phyloP scores from a whole-genome alignment of 257 asterid species.

The Nicotiana otophora region DNA sequence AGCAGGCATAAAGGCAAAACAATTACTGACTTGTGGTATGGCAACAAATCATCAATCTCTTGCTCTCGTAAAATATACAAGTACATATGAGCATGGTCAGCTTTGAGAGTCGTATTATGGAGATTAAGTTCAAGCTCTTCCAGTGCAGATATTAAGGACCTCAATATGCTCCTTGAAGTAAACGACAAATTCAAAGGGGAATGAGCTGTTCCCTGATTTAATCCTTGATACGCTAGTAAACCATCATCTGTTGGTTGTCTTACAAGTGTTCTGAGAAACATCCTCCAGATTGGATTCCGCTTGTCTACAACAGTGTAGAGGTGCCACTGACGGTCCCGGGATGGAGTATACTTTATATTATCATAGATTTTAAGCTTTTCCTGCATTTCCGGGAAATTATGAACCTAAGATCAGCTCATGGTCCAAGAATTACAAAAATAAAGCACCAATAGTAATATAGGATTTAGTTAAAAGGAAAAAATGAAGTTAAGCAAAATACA shows the following conservation, averaged over 20 bases:
- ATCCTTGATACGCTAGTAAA: slow-evolving; percentile 48
- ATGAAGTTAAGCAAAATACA: slow-evolving; percentile 17
- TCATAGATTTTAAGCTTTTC: slow-evolving; percentile 83
- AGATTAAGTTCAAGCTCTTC: slow-evolving; percentile 96
- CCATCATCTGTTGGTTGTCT: slow-evolving; percentile 88
- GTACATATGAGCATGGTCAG: slow-evolving; percentile 97
- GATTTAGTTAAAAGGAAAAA: neutral
- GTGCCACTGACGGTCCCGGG: slow-evolving; percentile 99
- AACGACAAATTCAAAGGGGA: slow-evolving; percentile 61
- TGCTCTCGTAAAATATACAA: slow-evolving; percentile 82
- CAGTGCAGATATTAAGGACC: slow-evolving; percentile 85
- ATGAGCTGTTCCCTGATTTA: slow-evolving; percentile 46
- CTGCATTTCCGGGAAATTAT: slow-evolving; percentile 36
- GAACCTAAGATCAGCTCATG: slow-evolving; percentile 3
- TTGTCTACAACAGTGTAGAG: slow-evolving; percentile 80
- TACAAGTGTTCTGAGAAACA: slow-evolving; percentile 89
- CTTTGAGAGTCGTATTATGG: slow-evolving; percentile 73
- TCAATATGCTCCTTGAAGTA: slow-evolving; percentile 89
- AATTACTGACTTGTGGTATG: slow-evolving; percentile 63
- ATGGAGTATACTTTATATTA: slow-evolving; percentile 76
- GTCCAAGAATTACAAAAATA: neutral
- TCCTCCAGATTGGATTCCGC: slow-evolving; percentile 63
- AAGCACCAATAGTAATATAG: neutral
- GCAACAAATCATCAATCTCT: slow-evolving; percentile 75
- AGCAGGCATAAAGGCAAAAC: neutral